phyloP scores from a whole-genome alignment of 306 rosid genomes.

The Inga laurina region DNA sequence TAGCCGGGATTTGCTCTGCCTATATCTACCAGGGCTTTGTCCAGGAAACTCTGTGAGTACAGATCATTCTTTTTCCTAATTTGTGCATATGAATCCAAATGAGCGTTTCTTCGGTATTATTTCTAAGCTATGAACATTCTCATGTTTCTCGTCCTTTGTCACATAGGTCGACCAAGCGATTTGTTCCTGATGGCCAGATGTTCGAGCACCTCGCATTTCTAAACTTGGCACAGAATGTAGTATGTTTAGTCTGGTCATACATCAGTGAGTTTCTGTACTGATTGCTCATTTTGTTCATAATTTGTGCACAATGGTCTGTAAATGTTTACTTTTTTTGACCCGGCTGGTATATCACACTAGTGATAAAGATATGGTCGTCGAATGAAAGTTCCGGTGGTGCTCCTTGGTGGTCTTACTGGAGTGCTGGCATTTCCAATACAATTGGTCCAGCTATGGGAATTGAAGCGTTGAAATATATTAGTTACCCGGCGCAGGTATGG shows the following conservation, averaged over 20 bases:
- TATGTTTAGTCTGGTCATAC: constrained; percentile 73
- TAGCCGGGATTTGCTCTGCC: constrained; percentile 73
- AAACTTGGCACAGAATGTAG: constrained; percentile 71
- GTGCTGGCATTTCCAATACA: constrained; percentile 76
- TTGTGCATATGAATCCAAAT: neutral
- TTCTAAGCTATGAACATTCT: neutral
- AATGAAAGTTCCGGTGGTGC: constrained; percentile 59
- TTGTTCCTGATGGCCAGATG: constrained; percentile 62
- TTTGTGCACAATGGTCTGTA: neutral
- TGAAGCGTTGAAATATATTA: constrained; percentile 75
- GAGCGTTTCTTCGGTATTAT: neutral
- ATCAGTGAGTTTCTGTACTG: constrained; percentile 52
- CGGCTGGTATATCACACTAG: constrained; percentile 36
- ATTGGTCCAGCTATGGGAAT: constrained; percentile 89
- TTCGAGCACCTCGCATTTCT: constrained; percentile 74
- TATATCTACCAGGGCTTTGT: constrained; percentile 79
- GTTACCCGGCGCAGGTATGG: constrained; percentile 77
- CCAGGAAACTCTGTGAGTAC: constrained; percentile 71
- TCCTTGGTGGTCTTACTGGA: constrained; percentile 72
- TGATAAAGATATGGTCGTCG: constrained; percentile 68
- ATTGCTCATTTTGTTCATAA: neutral
- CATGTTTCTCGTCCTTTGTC: neutral
- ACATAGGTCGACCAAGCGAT: constrained; percentile 66
- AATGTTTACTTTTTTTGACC: neutral
- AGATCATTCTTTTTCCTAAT: neutral